A percentile compares a stretch with the other conserved stretches of the same genome.
phyloP scores from a whole-genome alignment of 2,329 filamentous ascomycete species.

The Cucurbitaria berberidis region DNA sequence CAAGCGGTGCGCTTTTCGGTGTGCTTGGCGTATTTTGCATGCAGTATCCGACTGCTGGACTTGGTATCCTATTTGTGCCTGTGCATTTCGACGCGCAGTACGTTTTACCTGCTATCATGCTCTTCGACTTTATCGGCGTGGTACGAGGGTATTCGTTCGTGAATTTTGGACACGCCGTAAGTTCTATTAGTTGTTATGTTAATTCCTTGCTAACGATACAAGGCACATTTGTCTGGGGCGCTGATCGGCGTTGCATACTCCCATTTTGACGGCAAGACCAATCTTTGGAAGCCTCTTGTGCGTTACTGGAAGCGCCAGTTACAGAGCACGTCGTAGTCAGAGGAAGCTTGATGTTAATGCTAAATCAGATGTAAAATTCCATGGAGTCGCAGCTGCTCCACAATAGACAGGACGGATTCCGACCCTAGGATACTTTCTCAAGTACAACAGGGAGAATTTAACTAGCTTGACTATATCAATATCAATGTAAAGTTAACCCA shows the following conservation, averaged over 20 bases:
- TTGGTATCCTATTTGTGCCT: slow-evolving; percentile 44
- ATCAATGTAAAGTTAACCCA: too few species aligned
- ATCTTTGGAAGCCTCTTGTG: slow-evolving; percentile 44
- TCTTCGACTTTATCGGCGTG: slow-evolving; percentile 43
- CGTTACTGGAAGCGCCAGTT: slow-evolving; percentile 34
- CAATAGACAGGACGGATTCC: too few species aligned
- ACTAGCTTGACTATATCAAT: too few species aligned
- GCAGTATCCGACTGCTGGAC: slow-evolving; percentile 36
- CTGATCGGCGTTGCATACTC: slow-evolving; percentile 41
- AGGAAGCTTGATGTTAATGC: background rate
- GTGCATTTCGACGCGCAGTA: slow-evolving; percentile 38
- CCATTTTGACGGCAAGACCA: slow-evolving; percentile 41
- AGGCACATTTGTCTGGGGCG: slow-evolving; percentile 44
- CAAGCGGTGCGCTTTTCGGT: slow-evolving; percentile 44
- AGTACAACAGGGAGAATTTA: too few species aligned
- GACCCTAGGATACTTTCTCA: too few species aligned
- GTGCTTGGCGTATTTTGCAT: slow-evolving; percentile 39
- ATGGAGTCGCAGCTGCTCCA: background rate
- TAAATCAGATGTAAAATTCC: too few species aligned
- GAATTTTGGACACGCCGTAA: slow-evolving; percentile 44
- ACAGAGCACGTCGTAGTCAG: slow-evolving; percentile 3
- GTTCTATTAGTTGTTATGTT: slow-evolving; percentile 8
- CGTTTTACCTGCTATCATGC: slow-evolving; percentile 40
- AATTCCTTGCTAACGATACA: slow-evolving; percentile 16
- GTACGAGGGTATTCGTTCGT: slow-evolving; percentile 36